Evolutionary conservation across 1,284 basidiomycete species (phyloP).

Genomic region (Boletus sp.): DNA sequence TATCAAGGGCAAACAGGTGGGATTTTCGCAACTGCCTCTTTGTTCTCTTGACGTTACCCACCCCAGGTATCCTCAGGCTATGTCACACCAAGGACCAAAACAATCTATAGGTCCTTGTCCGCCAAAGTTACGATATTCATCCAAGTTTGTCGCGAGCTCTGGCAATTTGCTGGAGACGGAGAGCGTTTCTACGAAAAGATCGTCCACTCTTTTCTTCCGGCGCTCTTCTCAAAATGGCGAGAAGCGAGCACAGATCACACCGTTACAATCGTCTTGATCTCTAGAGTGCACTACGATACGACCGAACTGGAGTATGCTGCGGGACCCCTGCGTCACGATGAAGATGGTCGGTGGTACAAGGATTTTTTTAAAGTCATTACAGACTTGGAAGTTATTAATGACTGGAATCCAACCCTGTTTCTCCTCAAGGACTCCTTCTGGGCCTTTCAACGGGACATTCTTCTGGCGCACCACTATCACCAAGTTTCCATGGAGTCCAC

Average conservation of each 20-base stretch:
- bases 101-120: slow-evolving; percentile 87
- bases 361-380: slow-evolving; percentile 96
- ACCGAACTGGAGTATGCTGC: slow-evolving; percentile 77
- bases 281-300: slow-evolving; percentile 88
- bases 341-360: slow-evolving; percentile 81
- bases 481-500: slow-evolving; percentile 49
- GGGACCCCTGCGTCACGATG: slow-evolving; percentile 69
- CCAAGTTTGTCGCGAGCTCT: slow-evolving; percentile 93
- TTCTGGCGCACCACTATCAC: slow-evolving; percentile 83
- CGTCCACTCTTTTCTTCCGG: slow-evolving; percentile 86
- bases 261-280: slow-evolving; percentile 92
- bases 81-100: slow-evolving; percentile 80
- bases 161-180: slow-evolving; percentile 96
- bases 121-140: slow-evolving; percentile 93
- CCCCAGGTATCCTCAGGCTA: slow-evolving; percentile 74
- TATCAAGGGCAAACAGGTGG: slow-evolving; percentile 58
- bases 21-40: slow-evolving; percentile 15
- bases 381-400: slow-evolving; percentile 83
- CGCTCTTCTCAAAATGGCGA: slow-evolving; percentile 79
- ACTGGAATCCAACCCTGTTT: slow-evolving; percentile 86
- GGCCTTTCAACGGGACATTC: slow-evolving; percentile 83
- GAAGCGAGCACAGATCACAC: slow-evolving; percentile 87
- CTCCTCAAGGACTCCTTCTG: slow-evolving; percentile 86
- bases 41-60: slow-evolving; percentile 11
- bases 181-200: slow-evolving; percentile 96